These are phyloP conservation scores for Boletus barrowsii DNA, from an alignment of 768 basidiomycete species.

Conservation along the genomic window DNA sequence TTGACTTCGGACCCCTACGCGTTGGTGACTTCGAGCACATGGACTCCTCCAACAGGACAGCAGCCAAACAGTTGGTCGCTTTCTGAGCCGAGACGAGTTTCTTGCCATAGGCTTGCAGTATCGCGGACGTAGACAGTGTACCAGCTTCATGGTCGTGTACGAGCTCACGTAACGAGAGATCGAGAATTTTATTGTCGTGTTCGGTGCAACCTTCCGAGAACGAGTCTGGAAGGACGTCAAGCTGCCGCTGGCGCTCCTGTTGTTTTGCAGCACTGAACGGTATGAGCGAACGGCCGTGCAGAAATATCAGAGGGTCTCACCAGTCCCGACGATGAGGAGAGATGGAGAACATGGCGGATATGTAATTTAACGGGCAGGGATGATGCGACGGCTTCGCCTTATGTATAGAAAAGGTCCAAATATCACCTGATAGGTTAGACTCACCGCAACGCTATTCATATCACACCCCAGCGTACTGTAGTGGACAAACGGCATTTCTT, in stretches of 20 bases:
- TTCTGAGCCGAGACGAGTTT: slow-evolving; percentile 38
- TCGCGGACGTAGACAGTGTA: slow-evolving; percentile 25
- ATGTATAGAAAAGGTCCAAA: background rate
- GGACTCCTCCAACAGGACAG: slow-evolving; percentile 39
- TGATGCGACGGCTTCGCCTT: background rate
- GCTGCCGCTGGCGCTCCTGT: slow-evolving; percentile 27
- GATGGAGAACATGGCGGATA: slow-evolving; percentile 20
- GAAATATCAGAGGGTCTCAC: slow-evolving; percentile 15
- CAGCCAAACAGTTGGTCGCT: slow-evolving; percentile 50
- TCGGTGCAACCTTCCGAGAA: slow-evolving; percentile 33
- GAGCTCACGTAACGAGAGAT: slow-evolving; percentile 36
- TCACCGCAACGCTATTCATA: background rate
- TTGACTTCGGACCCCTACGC: background rate
- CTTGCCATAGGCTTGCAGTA: slow-evolving; percentile 42
- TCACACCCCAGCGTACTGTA: too few species aligned
- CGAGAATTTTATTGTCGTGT: slow-evolving; percentile 35
- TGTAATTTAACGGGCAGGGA: background rate
- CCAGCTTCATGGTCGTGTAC: slow-evolving; percentile 32
- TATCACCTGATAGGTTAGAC: background rate
- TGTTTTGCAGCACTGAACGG: slow-evolving; percentile 33
- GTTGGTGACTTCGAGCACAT: slow-evolving; percentile 4
- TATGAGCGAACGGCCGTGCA: background rate
- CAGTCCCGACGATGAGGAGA: slow-evolving; percentile 30
- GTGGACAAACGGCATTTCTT: background rate
- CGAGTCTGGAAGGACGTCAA: slow-evolving; percentile 28